Percentiles rank a stretch among this genome's conserved stretches.
These are phyloP conservation scores for Pythium aquatile DNA, from an alignment of 352 stramenopile species.

Conservation along the genomic window DNA sequence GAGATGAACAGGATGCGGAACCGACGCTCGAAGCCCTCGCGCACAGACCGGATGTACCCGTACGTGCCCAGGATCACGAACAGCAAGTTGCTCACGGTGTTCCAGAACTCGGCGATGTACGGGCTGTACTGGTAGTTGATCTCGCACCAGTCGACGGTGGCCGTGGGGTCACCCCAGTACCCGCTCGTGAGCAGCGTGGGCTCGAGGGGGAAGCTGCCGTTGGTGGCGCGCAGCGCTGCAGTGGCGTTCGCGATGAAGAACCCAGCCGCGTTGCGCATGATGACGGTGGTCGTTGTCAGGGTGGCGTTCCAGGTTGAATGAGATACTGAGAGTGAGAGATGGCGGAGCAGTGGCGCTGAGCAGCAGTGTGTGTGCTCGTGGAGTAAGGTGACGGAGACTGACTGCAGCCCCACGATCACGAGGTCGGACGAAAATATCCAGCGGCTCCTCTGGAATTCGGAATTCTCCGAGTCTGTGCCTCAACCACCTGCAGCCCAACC, in stretches of 20 bases:
- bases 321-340: background rate
- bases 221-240: background rate
- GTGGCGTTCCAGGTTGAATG: too few relatives aligned
- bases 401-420: too few relatives aligned
- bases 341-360: background rate
- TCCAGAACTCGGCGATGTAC: constrained; percentile 89
- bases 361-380: background rate
- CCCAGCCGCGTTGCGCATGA: too few relatives aligned
- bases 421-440: constrained; percentile 3
- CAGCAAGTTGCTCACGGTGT: constrained; percentile 83
- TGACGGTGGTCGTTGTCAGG: too few relatives aligned
- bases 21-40: constrained; percentile 65
- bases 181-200: background rate
- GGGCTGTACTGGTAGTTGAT: constrained; percentile 73
- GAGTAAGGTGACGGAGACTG: background rate
- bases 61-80: constrained; percentile 78
- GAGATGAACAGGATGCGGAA: constrained; percentile 73
- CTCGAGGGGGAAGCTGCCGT: background rate
- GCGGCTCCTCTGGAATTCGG: background rate
- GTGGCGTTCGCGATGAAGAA: too few relatives aligned
- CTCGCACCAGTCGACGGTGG: constrained; percentile 88
- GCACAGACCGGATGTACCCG: constrained; percentile 56
- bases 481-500: background rate
- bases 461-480: background rate
- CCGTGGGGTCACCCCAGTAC: constrained; percentile 62